phyloP scores from a whole-genome alignment of 2,329 filamentous ascomycete genomes.

The Pseudogymnoascus sp. region DNA sequence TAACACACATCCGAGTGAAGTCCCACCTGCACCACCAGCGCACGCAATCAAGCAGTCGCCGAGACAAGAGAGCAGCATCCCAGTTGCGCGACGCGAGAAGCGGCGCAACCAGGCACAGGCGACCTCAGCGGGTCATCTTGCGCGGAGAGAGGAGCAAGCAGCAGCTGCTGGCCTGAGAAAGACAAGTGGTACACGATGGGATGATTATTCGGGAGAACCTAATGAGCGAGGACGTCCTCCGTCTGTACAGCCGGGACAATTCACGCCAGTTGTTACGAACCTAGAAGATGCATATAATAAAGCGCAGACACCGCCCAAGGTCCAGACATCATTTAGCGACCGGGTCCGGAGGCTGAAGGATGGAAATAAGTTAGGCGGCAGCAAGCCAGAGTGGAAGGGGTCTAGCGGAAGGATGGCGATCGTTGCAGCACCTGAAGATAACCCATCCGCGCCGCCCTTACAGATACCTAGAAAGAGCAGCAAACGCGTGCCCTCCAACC shows the following conservation, averaged over 20 bases:
- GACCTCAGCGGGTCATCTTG: constrained; percentile 6
- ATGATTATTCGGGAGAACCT: constrained; percentile 59
- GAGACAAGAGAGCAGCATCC: constrained; percentile 25
- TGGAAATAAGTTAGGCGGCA: constrained; percentile 14
- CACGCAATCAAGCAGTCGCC: constrained; percentile 12
- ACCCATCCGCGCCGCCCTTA: constrained; percentile 46
- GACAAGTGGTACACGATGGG: constrained; percentile 40
- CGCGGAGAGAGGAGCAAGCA: constrained; percentile 9
- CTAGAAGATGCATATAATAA: constrained; percentile 22
- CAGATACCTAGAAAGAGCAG: constrained; percentile 45
- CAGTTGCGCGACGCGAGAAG: constrained; percentile 26
- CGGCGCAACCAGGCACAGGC: constrained; percentile 23
- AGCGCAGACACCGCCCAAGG: constrained; percentile 24
- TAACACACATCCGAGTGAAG: neutral
- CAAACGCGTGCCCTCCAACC: constrained; percentile 28
- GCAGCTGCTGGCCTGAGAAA: constrained; percentile 21
- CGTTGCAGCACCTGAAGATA: constrained; percentile 56
- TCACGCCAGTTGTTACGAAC: constrained; percentile 28
- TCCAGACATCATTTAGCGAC: constrained; percentile 36
- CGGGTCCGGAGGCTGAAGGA: constrained; percentile 37
- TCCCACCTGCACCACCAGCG: neutral
- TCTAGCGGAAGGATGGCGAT: constrained; percentile 60
- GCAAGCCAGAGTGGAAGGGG: constrained; percentile 60
- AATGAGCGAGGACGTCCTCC: constrained; percentile 47
- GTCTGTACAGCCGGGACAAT: constrained; percentile 48